Evolutionary conservation across 176 grass and related monocot species (phyloP), one percentile per base, ranked within the genome.

Genomic region (Carex kokanica): DNA sequence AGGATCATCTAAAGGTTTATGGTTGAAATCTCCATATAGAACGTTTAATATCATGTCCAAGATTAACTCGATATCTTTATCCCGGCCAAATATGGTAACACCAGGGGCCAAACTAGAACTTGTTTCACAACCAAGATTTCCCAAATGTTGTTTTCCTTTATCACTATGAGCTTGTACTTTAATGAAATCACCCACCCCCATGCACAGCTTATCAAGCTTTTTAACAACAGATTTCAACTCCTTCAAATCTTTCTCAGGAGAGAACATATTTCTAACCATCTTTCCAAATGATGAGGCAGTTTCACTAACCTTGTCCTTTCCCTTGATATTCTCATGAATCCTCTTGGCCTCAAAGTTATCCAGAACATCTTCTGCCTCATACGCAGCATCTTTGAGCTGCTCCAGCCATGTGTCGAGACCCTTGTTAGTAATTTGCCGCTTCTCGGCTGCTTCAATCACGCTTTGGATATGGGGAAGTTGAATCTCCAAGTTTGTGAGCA

Each of bases 331-430:
- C 14, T 85, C 83, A 24, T 36, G 52, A 5, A 85, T 74, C 10
- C 24, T 47, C 32, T 51, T 74, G 4, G 54, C 54, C 38, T 84
- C 86, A 24, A 85, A 85, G 74, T 88, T 17, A 41, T 88, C 87
- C 5, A 88, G 47, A 45, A 88, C 64, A 64, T 88, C 64, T 21
- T 80, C 61, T 6, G 82, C 82, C 54, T 88, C 87, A 6, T 21
- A 53, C 17, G 17, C 13, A 18, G 47, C 83, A 85, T 75, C 17
- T 41, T 41, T 78, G 0, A 85, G 23, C 24, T 64, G 10, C 2
- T 78, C 24, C 2, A 85, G 41, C 83, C 83, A 85, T 52, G 16
- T 49, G 6, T 6, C 9, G 17, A 83, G 27, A 23, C 54, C 60
- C 9, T 12, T 52, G 40, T 4, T 83, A 17, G 16, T 34, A 17